Evolutionary conservation across 306 rosid genomes (phyloP), one percentile per base, ranked within the genome.

Genomic region (Vicia villosa): DNA sequence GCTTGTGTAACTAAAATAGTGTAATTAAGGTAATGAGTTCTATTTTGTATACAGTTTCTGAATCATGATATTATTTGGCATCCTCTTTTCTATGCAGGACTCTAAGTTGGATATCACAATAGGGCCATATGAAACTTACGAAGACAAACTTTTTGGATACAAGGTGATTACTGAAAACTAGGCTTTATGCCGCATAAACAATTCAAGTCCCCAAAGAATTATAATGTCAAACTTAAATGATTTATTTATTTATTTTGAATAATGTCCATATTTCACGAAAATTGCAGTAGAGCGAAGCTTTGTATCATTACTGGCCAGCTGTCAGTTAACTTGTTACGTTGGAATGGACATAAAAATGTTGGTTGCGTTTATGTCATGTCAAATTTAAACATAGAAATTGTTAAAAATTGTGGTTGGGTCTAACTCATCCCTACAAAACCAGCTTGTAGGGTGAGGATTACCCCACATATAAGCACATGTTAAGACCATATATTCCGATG

Each of bases 61-160:
- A 64, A 79, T 36, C 74, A 46, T n/a, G 24, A 6, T 63, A n/a
- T 70, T 74, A 36, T 52, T 75, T 67, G 36, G 13, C 41, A 57
- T 71, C 69, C 41, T 28, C 17, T 63, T 67, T 49, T 69, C 37
- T 64, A 21, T 77, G 59, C 74, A 90, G 98, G 97, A 90, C 85
- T 90, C 98, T 36, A 86, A 87, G 78, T 59, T 94, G 77, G 98
- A 94, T 80, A 77, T 88, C 42, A 94, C 98, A 38, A 94, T 94
- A 72, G 98, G 98, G 68, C 98, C 98, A 40, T 94, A 90, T 32
- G 98, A 90, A 82, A 94, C 96, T 77, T 94, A 94, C 24, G 97
- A 94, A 81, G 98, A 94, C 76, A 63, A 88, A 71, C 64, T 87
- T 51, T 94, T 88, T 86, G 98, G 98, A 55, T 94, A 90, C 74